Evolutionary conservation across 257 asterid species (phyloP).

Genomic region (Primulina huaijiensis): DNA sequence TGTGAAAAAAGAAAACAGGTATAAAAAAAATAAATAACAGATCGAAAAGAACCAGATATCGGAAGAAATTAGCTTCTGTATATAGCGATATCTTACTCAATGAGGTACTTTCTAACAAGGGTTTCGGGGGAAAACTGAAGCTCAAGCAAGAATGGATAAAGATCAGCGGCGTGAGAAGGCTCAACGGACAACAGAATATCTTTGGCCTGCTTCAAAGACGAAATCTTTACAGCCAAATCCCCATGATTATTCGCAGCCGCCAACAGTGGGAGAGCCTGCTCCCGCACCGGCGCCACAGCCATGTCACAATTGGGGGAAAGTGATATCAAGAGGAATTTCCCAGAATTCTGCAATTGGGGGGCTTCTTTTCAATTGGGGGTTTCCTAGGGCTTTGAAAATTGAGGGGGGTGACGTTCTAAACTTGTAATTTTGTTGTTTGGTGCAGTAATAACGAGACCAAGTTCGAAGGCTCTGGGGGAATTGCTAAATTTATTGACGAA

Average conservation of each 20-base stretch:
- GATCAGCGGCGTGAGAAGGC: conserved; percentile 65
- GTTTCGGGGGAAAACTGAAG: conserved; percentile 89
- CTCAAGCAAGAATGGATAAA: conserved; percentile 72
- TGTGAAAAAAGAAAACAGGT: background rate
- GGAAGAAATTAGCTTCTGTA: background rate
- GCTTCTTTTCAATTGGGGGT: conserved; percentile 8
- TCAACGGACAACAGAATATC: conserved; percentile 64
- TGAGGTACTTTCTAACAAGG: conserved; percentile 73
- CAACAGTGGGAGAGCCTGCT: conserved; percentile 77
- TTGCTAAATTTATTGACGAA: no score
- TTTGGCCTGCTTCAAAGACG: conserved; percentile 80
- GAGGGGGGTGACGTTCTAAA: background rate
- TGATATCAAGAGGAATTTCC: background rate
- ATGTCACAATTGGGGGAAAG: conserved; percentile 25
- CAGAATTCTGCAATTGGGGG: conserved; percentile 11
- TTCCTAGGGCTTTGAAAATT: conserved; percentile 50
- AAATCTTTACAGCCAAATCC: conserved; percentile 78
- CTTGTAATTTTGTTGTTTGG: no score
- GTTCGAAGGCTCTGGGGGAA: no score
- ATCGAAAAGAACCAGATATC: background rate
- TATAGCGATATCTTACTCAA: conserved; percentile 45
- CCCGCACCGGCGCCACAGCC: conserved; percentile 63
- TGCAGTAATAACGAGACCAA: no score
- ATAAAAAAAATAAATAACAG: background rate
- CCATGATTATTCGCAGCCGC: conserved; percentile 93